phyloP scores from a whole-genome alignment of 2,329 filamentous ascomycete genomes.

The Canariomyces notabilis region DNA sequence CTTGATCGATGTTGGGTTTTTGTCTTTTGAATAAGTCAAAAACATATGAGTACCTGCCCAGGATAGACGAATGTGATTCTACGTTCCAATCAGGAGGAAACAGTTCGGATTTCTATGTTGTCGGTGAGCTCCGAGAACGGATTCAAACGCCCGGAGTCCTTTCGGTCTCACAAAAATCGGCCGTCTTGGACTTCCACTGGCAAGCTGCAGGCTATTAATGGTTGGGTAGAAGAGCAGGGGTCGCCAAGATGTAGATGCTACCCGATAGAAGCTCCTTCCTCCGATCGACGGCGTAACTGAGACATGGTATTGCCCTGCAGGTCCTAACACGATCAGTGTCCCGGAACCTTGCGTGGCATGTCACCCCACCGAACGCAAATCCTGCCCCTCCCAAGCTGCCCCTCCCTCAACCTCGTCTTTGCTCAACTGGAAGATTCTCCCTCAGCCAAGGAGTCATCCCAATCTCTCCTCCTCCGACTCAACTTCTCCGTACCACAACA shows the following conservation, averaged over 20 bases:
- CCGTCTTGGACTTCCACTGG: not conserved
- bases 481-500: conserved; percentile 6
- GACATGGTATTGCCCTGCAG: conserved; percentile 7
- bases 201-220: not conserved
- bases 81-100: too few relatives aligned
- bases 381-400: conserved; percentile 26
- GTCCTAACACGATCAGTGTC: conserved; percentile 16
- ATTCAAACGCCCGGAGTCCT: conserved; percentile 5
- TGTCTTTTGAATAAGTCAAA: too few relatives aligned
- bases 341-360: conserved; percentile 16
- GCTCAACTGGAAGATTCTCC: conserved; percentile 19
- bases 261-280: not conserved
- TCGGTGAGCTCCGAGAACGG: conserved; percentile 17
- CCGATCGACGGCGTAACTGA: too few relatives aligned
- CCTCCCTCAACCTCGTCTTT: conserved; percentile 14
- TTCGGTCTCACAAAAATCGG: conserved; percentile 7
- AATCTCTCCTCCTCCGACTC: conserved; percentile 10
- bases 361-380: conserved; percentile 25
- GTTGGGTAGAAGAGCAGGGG: not conserved
- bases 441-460: conserved; percentile 11
- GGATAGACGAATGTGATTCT: too few relatives aligned
- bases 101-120: not conserved
- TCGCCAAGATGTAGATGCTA: conserved; percentile 5
- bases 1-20: too few relatives aligned
- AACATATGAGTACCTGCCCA: too few relatives aligned